Base-by-base conservation (phyloP, 2,329 filamentous ascomycete genomes). In the Fusarium falciforme region DNA sequence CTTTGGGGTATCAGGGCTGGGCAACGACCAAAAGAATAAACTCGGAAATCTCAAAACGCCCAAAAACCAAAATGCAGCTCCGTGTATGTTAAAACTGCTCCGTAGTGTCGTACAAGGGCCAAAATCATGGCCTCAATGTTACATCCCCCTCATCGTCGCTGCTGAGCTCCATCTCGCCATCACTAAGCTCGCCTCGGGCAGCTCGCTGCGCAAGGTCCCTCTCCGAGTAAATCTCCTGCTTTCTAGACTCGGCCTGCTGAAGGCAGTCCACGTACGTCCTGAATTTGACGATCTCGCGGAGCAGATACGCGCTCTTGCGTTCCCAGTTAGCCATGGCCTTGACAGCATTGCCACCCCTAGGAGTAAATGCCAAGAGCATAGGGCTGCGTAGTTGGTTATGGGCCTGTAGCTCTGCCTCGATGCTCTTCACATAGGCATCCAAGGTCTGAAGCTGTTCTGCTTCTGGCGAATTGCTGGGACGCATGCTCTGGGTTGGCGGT, bases 301-400 rank as follows among this genome's bases (percentile, higher is more conserved):
- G 87, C 44, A 99, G 85, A 80, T 98, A 98, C 33, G 94, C 92
- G 65, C 94, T 97, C 85, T 98, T 98, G 79, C 93, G 92, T 86
- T 99, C 95, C 96, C 96, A 99, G 83, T 99, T 99, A 22, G 92
- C 89, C 93, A 98, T 96, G 17, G 96, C 94, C 83, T 93, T 95
- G 71, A 86, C 87, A 17, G 92, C 90, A 79, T 98, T 98, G 40
- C 90, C 88, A 70, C 96, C 93, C 33, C 95, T 90, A 4, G 94
- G 93, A 16, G 94, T 95, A 81, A 97, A 98, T 10, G 96, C 95
- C 64, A 98, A 88, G 64, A 95, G 88, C 93, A 98, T 96, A 3
- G 94, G 92, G 66, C 91, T 91, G 75, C 96, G 92, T 74, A 98
- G 87, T 80, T 95, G 93, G 79, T 98, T 98, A 83, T 99, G 96